A percentile compares a stretch with the other conserved stretches of the same genome.
phyloP scores from a whole-genome alignment of 352 stramenopile genomes.

The Phytopythium boreale region DNA sequence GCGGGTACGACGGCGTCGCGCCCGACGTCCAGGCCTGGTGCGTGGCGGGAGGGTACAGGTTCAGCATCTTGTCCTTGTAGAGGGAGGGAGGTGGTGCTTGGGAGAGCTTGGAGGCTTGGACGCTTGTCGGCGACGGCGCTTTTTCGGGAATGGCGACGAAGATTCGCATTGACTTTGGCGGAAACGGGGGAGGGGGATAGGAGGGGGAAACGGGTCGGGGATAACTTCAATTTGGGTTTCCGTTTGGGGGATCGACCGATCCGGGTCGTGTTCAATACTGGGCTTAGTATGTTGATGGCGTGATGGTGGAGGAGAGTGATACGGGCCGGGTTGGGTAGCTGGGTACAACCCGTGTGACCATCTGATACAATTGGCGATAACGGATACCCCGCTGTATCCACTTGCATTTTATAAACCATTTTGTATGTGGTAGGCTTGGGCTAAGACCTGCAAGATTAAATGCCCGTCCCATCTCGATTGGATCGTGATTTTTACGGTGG shows the following conservation, averaged over 20 bases:
- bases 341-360: background rate
- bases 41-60: conserved; percentile 73
- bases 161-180: too few relatives aligned
- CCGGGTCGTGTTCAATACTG: background rate
- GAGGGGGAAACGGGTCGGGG: background rate
- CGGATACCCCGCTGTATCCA: background rate
- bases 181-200: background rate
- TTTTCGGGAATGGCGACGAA: conserved; percentile 3
- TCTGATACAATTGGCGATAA: background rate
- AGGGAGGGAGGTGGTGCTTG: background rate
- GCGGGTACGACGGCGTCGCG: conserved; percentile 31
- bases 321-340: background rate
- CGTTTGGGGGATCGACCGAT: background rate
- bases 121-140: background rate
- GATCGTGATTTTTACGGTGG: background rate
- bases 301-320: too few relatives aligned
- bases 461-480: background rate
- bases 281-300: background rate
- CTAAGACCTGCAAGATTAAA: background rate
- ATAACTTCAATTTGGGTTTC: conserved; percentile 8
- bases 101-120: background rate
- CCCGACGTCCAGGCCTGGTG: conserved; percentile 60
- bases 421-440: background rate
- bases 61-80: conserved; percentile 43
- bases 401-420: background rate